Percentiles rank a stretch among this genome's conserved stretches.
phyloP scores from a whole-genome alignment of 768 basidiomycete species.

The Gymnopilus dilepis region DNA sequence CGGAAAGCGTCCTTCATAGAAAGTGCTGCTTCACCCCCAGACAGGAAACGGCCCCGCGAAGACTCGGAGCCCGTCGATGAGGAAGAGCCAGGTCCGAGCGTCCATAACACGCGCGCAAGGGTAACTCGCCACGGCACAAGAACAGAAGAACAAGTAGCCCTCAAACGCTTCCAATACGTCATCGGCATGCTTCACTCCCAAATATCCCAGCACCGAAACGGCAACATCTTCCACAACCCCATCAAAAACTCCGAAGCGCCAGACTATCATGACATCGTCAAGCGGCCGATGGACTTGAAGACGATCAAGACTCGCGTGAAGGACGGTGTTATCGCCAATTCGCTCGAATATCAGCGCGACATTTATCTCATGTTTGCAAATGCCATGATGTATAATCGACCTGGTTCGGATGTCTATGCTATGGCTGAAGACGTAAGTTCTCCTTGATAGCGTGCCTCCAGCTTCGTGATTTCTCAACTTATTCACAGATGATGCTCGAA shows the following conservation, averaged over 20 bases:
- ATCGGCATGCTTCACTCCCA: constrained; percentile 82
- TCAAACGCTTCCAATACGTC: constrained; percentile 81
- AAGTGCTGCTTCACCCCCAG: constrained; percentile 49
- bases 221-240: constrained; percentile 89
- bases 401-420: constrained; percentile 80
- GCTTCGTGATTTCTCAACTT: not conserved
- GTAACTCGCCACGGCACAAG: constrained; percentile 39
- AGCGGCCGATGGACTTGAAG: constrained; percentile 95
- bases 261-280: constrained; percentile 91
- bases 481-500: constrained; percentile 38
- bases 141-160: constrained; percentile 56
- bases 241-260: constrained; percentile 89
- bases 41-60: constrained; percentile 65
- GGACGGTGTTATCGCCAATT: constrained; percentile 80
- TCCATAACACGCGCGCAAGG: constrained; percentile 37
- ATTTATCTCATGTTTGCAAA: constrained; percentile 95
- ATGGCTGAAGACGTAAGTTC: constrained; percentile 89
- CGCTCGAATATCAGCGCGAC: constrained; percentile 89
- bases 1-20: constrained; percentile 66
- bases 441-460: not conserved
- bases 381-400: constrained; percentile 95
- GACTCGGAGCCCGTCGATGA: constrained; percentile 72
- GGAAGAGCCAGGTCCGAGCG: constrained; percentile 58
- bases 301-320: constrained; percentile 87
- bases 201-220: constrained; percentile 85